Evolutionary conservation across 148 eudicot genomes (phyloP), one percentile per base, ranked within the genome.

Genomic region (Nepenthes gracilis): DNA sequence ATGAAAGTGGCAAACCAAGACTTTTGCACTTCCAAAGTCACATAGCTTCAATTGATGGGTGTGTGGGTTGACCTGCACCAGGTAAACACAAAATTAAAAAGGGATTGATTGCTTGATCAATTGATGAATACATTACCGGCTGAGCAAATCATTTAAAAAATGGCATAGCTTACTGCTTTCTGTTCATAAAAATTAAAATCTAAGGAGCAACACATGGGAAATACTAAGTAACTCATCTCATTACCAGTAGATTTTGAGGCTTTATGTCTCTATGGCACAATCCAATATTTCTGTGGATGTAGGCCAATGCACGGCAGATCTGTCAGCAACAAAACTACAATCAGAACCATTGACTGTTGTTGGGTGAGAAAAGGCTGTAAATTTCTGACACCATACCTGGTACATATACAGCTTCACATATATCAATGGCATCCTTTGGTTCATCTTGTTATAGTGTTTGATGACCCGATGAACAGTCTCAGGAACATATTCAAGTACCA

Each of bases 1-100:
- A 60, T n/a, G 53, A 33, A 4, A 10, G 33, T n/a, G 35, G 12
- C 7, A 47, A 54, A 88, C 97, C 95, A 90, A 61, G 38, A 90
- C 86, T 84, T 90, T 90, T 37, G 97, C 97, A 72, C 97, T 90
- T 72, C 97, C 95, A 68, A 90, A 90, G 61, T 90, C 97, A 54
- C 97, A 90, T 43, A 86, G 47, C 63, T 87, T 87, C 55, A 90
- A 77, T 63, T 87, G 95, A 62, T 90, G 91, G 1, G 92, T 90
- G 63, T 84, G 97, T 1, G 91, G 97, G 32, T 87, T 87, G 40
- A 90, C 95, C 97, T 90, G 81, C 36, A 35, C 9, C 34, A 36
- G 57, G 1, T 10, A 23, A n/a, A 32, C 9, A 33, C 4, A 40
- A 51, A 55, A 6, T 33, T 0, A 48, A 1, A 43, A 48, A 4